Evolutionary conservation across 345 rosid species (phyloP).

Genomic region (Moricandia arvensis): DNA sequence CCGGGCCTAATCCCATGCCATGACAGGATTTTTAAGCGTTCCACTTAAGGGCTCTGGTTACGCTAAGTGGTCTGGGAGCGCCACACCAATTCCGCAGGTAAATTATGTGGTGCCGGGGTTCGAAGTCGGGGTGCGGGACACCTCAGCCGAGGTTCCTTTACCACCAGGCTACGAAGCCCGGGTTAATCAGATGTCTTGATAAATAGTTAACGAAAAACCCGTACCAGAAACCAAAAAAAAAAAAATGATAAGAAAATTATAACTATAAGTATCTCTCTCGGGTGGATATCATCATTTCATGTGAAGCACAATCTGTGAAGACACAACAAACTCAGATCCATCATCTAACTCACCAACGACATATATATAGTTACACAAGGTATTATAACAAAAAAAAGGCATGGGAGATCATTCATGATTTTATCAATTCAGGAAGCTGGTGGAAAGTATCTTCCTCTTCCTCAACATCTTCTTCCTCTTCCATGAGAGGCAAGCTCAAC

Average conservation of each 20-base stretch:
- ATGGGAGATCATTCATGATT: slow-evolving; percentile 44
- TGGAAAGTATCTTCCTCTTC: slow-evolving; percentile 36
- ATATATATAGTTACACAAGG: neutral
- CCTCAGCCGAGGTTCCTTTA: too few species aligned
- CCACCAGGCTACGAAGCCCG: too few species aligned
- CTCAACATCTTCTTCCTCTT: slow-evolving; percentile 53
- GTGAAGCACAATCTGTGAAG: slow-evolving; percentile 35
- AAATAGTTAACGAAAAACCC: slow-evolving; percentile 33
- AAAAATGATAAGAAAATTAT: slow-evolving; percentile 25
- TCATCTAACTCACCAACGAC: slow-evolving; percentile 1
- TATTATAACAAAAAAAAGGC: neutral
- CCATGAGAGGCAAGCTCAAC: slow-evolving; percentile 55
- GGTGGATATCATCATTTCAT: slow-evolving; percentile 39
- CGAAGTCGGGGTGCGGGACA: too few species aligned
- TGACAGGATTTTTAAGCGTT: too few species aligned
- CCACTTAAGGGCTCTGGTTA: too few species aligned
- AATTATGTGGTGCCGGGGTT: too few species aligned
- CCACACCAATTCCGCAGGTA: too few species aligned
- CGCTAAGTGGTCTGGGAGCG: too few species aligned
- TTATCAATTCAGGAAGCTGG: slow-evolving; percentile 40
- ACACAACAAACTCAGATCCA: slow-evolving; percentile 33
- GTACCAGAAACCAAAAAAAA: slow-evolving; percentile 22
- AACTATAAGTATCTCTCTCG: slow-evolving; percentile 39
- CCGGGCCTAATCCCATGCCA: too few species aligned
- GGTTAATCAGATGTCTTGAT: slow-evolving; percentile 28